Base-by-base conservation (phyloP, 192 early-diverging fungal genomes). In the Coemansia sp. region DNA sequence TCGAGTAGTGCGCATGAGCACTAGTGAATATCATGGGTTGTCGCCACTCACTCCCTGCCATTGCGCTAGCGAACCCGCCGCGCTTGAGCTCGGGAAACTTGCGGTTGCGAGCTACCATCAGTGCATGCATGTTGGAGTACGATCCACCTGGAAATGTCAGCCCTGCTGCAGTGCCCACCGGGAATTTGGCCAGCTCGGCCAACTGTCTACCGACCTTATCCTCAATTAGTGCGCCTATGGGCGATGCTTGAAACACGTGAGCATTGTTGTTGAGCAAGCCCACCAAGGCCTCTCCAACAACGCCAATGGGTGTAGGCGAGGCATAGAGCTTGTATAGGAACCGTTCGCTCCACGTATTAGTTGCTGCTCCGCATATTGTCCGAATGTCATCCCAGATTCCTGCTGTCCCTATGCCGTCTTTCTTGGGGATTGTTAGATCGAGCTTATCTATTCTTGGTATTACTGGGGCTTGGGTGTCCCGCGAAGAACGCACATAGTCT, bases 251-350 rank as follows among this genome's bases (percentile, higher is more conserved):
- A 65, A 89, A 91, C 24, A 94, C 93, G 60, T 93, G 93, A 0
- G 84, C 74, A 72, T 94, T 94, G 62, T 84, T 85, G 77, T 94
- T 94, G 23, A 94, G 78, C 24, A 88, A 67, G 0, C 84, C 85
- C 34, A 89, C 65, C 14, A 93, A 75, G 3, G 91, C 65, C 69
- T 94, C 93, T 13, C 85, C 60, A 9, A 91, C 64, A 21, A 92
- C 86, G 13, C 92, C 93, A 59, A 92, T 85, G 8, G 91, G 89
- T 11, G 86, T 89, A 0, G 88, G 85, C 24, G 89, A 85, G 16
- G 93, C 86, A 63, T 93, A 94, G 4, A 94, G 83, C 53, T 93
- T 94, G 72, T 92, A 91, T 79, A 94, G 79, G 60, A 93, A 94
- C 23, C 87, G 66, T 5, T 86, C 84, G 70, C 87, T 90, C 83